A percentile compares a stretch with the other conserved stretches of the same genome.
phyloP scores from a whole-genome alignment of 2,329 filamentous ascomycete species.

The Trichoderma guizhouense region DNA sequence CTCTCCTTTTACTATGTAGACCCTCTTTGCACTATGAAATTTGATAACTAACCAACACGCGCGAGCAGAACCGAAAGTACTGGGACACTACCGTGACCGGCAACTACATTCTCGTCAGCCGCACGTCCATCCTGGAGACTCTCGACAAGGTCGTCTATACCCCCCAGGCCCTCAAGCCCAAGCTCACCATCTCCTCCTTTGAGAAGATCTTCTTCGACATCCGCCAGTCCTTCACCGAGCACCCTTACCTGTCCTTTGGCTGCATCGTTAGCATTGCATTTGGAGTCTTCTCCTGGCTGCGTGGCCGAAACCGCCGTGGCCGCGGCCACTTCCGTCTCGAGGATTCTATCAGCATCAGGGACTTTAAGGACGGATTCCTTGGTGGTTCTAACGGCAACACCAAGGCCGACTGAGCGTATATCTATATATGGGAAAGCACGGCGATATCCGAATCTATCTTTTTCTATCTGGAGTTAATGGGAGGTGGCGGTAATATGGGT shows the following conservation, averaged over 20 bases:
- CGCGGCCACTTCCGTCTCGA: conserved; percentile 61
- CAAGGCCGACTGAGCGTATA: conserved; percentile 33
- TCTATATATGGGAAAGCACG: background rate
- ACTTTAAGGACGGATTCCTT: conserved; percentile 63
- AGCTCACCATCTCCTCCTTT: conserved; percentile 71
- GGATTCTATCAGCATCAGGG: conserved; percentile 48
- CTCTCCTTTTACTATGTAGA: too few species aligned
- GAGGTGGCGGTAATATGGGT: background rate
- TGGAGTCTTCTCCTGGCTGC: conserved; percentile 50
- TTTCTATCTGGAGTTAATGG: conserved; percentile 17
- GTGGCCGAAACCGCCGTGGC: conserved; percentile 51
- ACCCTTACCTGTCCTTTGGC: conserved; percentile 56
- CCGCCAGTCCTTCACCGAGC: conserved; percentile 54
- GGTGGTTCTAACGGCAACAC: conserved; percentile 38
- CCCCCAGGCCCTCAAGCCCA: conserved; percentile 69
- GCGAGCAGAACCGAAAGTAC: conserved; percentile 74
- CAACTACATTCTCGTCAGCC: conserved; percentile 82
- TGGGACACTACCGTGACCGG: conserved; percentile 92
- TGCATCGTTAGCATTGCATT: conserved; percentile 57
- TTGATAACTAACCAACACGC: background rate
- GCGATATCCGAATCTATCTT: conserved; percentile 1
- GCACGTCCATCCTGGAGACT: conserved; percentile 88
- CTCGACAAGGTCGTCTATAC: conserved; percentile 66
- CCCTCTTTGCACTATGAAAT: too few species aligned
- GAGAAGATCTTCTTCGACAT: conserved; percentile 70